Evolutionary conservation across 2,329 filamentous ascomycete genomes (phyloP).

Genomic region (Colletotrichum costaricense): DNA sequence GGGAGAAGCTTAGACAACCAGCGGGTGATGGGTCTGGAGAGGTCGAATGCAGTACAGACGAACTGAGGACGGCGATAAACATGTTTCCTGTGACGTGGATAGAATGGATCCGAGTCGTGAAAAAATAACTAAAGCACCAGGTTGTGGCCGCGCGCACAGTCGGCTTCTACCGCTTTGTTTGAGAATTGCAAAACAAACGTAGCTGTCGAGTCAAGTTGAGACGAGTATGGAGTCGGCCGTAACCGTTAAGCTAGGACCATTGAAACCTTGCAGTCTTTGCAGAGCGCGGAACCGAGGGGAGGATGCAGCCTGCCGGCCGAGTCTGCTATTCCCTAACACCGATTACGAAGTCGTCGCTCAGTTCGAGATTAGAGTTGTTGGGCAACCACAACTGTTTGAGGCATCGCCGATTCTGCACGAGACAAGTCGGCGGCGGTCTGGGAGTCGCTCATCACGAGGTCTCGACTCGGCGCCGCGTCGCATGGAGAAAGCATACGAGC

Average conservation of each 20-base stretch:
- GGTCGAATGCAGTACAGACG: slow-evolving; percentile 7
- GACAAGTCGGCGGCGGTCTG: slow-evolving; percentile 8
- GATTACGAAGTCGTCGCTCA: slow-evolving; percentile 7
- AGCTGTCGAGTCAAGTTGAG: slow-evolving; percentile 28
- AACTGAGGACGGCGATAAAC: slow-evolving; percentile 14
- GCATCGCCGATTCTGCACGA: neutral
- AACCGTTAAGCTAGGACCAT: neutral
- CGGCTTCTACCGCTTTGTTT: slow-evolving; percentile 10
- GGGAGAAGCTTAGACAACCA: neutral
- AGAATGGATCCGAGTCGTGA: slow-evolving; percentile 18
- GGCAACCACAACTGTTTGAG: slow-evolving; percentile 1
- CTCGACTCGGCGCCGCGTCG: neutral
- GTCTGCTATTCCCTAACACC: slow-evolving; percentile 14
- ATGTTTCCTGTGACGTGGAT: slow-evolving; percentile 22
- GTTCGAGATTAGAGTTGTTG: slow-evolving; percentile 27
- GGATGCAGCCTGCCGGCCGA: slow-evolving; percentile 13
- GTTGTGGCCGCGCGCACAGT: neutral
- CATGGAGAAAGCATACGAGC: slow-evolving; percentile 1
- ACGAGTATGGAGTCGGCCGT: slow-evolving; percentile 21
- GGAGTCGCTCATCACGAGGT: neutral
- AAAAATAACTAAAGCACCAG: neutral
- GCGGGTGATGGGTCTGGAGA: neutral
- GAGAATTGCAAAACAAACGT: slow-evolving; percentile 1
- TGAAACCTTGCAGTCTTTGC: neutral
- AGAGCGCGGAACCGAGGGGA: slow-evolving; percentile 8